Base-by-base conservation (phyloP, 176 grass and related monocot genomes). In the Leersia perrieri region DNA sequence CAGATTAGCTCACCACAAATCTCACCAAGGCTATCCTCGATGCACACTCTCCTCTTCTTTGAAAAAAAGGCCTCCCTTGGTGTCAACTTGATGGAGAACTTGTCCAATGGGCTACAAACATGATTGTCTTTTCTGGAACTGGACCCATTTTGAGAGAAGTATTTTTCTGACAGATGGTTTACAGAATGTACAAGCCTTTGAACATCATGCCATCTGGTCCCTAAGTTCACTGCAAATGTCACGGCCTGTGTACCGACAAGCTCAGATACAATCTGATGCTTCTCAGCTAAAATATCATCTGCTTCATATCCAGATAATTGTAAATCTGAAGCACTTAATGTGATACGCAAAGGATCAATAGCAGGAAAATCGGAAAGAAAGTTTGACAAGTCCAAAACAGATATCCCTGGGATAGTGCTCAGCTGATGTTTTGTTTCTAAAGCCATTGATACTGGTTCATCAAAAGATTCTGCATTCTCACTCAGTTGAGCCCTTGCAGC, bases 1-100 rank as follows among this genome's bases (percentile, higher is more conserved):
- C 84, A 94, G 16, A 98, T 82, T 70, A 98, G 79, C 76, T 98
- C 95, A 42, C 95, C 95, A 75, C 90, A 92, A 31, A 98, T 94
- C 73, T 89, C n/a, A 9, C 88, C 90, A 66, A 94, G 30, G 73
- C 95, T 91, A 30, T 94, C 83, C 69, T 88, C 75, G 55, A 84
- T 81, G 70, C 26, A 15, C 47, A 91, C 78, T 74, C 49, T 87
- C 71, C 60, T 92, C 62, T 98, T 98, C 77, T 87, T 89, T 62
- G 83, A 73, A 84, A 94, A 94, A 76, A 98, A 94, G 11, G 92
- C 88, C 33, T 91, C 88, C 87, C 95, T 87, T 49, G 92, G 95
- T 66, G 69, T 89, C 53, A 94, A 42, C 33, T 89, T 78, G 40
- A 92, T 53, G 39, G 71, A 84, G 35, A 83, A 66, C 9, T 44